A percentile compares a stretch with the other conserved stretches of the same genome.
Evolutionary conservation across 805 yeast species (phyloP).

Genomic region (Nakazawaea ernobii): DNA sequence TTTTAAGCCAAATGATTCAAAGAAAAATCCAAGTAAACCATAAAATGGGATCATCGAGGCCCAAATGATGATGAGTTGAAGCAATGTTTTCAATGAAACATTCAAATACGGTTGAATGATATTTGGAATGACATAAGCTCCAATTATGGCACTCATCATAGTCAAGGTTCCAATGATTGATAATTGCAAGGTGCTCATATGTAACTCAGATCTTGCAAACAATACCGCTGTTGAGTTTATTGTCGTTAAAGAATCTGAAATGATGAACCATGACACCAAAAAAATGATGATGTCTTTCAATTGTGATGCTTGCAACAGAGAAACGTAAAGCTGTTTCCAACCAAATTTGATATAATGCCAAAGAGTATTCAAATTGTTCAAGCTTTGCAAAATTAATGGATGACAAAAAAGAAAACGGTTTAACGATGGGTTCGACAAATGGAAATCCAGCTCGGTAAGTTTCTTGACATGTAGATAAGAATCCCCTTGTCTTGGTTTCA

Average conservation of each 20-base stretch:
- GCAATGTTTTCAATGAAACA: slow-evolving; percentile 39
- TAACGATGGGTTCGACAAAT: background rate
- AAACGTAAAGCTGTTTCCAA: slow-evolving; percentile 50
- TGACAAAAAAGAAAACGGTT: background rate
- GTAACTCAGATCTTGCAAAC: slow-evolving; percentile 65
- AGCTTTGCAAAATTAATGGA: background rate
- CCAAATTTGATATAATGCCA: slow-evolving; percentile 46
- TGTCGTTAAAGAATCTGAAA: slow-evolving; percentile 72
- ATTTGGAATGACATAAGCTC: slow-evolving; percentile 56
- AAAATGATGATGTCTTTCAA: slow-evolving; percentile 63
- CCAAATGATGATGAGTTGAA: slow-evolving; percentile 51
- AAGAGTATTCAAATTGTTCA: slow-evolving; percentile 13
- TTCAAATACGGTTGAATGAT: slow-evolving; percentile 29
- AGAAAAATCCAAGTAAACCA: slow-evolving; percentile 62
- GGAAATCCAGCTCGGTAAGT: background rate
- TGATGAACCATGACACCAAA: slow-evolving; percentile 68
- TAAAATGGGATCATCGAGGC: slow-evolving; percentile 65
- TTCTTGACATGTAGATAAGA: slow-evolving; percentile 10
- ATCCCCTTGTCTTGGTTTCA: slow-evolving; percentile 41
- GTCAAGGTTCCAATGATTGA: slow-evolving; percentile 62
- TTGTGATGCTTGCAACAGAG: slow-evolving; percentile 54
- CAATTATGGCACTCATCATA: slow-evolving; percentile 61
- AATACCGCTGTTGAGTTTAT: slow-evolving; percentile 75
- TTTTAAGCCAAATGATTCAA: slow-evolving; percentile 49
- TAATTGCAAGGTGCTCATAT: slow-evolving; percentile 62